Evolutionary conservation across 495 filamentous ascomycete species (phyloP), one percentile per base, ranked within the genome.

Genomic region (Rhizodiscina lignyota): DNA sequence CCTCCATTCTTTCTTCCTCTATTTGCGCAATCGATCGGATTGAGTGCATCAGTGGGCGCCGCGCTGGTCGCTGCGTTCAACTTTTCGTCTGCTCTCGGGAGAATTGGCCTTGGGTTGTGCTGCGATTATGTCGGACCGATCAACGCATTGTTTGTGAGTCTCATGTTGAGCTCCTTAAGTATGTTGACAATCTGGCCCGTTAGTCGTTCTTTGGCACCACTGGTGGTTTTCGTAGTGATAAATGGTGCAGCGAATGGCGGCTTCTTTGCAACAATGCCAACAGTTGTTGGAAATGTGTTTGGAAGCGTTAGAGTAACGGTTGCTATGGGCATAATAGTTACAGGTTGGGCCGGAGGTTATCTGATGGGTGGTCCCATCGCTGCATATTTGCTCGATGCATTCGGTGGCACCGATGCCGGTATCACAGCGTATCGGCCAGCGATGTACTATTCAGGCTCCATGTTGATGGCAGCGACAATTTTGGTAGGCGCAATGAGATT

Each of bases 261-360:
- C 0, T 73, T 73, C 51, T 74, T 74, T 41, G 64, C 64, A 3
- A 70, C 66, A 0, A 66, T 73, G 51, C 69, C 71, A 2, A 77
- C 72, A 4, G 70, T 68, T 6, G 64, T 74, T 1, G 66, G 66
- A 1, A 66, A 61, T 45, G 58, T 71, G 10, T 70, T 74, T 51
- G 67, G 68, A 1, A 63, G 61, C 3, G 59, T 58, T 1, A 50
- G 65, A 8, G 66, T 69, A 30, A 54, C 63, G 24, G 62, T 72
- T 16, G 70, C 62, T 0, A 69, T 76, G 64, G 66, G 66, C 0
- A 74, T 76, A 69, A 56, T 68, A 33, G 62, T 72, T 1, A 72
- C 64, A 8, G 66, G 70, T 1, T 76, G 68, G 70, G 56, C 60
- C 30, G 69, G 66, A 4, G 68, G 68, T 0, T 74, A 74, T 50